These are phyloP conservation scores for Penicillium paradoxum DNA, from an alignment of 495 filamentous ascomycete species.

Conservation along the genomic window DNA sequence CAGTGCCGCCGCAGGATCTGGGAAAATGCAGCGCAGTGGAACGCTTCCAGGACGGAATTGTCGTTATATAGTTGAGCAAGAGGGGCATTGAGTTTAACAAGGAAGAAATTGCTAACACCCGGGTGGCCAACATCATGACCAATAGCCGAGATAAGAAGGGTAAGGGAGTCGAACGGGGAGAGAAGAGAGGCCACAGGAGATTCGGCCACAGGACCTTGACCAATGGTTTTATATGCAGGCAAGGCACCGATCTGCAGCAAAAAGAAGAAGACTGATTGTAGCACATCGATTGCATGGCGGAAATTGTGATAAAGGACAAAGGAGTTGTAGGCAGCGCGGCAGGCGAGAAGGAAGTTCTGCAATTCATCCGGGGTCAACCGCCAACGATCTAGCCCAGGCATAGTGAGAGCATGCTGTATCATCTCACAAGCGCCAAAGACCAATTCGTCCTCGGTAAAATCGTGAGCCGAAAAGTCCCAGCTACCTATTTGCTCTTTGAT, in stretches of 20 bases:
- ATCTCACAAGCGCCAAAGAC: constrained; percentile 74
- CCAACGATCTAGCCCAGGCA: constrained; percentile 78
- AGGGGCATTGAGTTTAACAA: constrained; percentile 87
- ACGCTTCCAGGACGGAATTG: constrained; percentile 92
- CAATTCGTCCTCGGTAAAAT: constrained; percentile 84
- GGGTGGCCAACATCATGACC: constrained; percentile 97
- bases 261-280: constrained; percentile 91
- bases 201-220: constrained; percentile 24
- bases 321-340: constrained; percentile 82
- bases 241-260: constrained; percentile 76
- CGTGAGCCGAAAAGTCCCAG: constrained; percentile 87
- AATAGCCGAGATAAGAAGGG: constrained; percentile 87
- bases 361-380: constrained; percentile 74
- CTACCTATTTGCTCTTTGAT: constrained; percentile 66
- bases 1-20: constrained; percentile 93
- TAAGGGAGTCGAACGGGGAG: constrained; percentile 79
- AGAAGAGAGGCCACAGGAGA: constrained; percentile 69
- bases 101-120: constrained; percentile 95
- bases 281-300: constrained; percentile 90
- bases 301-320: constrained; percentile 99
- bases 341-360: constrained; percentile 73
- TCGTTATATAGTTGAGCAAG: constrained; percentile 98
- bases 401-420: constrained; percentile 78
- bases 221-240: constrained; percentile 53
- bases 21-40: constrained; percentile 95